These are phyloP conservation scores for Potentilla sterilis DNA, from an alignment of 306 rosid genomes.

Conservation along the genomic window DNA sequence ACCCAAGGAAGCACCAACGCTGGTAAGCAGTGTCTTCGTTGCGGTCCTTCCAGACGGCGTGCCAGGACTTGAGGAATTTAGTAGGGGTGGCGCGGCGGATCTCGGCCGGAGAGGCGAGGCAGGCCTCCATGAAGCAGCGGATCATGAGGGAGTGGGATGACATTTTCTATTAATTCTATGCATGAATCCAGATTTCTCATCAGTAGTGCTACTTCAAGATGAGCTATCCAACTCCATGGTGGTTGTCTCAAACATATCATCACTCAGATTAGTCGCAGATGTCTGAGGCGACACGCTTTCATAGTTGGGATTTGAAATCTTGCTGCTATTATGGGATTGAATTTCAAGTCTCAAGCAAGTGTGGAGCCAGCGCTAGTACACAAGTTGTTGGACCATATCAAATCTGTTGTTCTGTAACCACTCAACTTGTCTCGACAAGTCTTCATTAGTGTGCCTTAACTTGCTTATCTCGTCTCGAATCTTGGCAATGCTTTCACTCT, in stretches of 20 bases:
- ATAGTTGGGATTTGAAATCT: slow-evolving; percentile 16
- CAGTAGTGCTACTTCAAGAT: slow-evolving; percentile 20
- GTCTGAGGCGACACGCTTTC: slow-evolving; percentile 33
- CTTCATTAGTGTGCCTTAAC: slow-evolving; percentile 32
- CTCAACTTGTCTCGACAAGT: slow-evolving; percentile 35
- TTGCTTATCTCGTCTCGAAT: slow-evolving; percentile 29
- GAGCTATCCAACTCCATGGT: slow-evolving; percentile 32
- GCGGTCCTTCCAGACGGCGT: too few species aligned
- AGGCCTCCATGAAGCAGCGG: too few species aligned
- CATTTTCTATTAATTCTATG: slow-evolving; percentile 22
- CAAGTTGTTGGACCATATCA: slow-evolving; percentile 45
- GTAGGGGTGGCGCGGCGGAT: too few species aligned
- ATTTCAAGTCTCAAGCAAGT: slow-evolving; percentile 40
- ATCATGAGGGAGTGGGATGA: too few species aligned
- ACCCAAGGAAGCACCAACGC: too few species aligned
- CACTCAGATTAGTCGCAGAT: slow-evolving; percentile 31
- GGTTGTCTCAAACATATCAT: slow-evolving; percentile 25
- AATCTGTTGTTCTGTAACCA: slow-evolving; percentile 36
- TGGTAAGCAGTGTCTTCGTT: too few species aligned
- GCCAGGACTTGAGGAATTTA: too few species aligned
- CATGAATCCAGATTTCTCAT: slow-evolving; percentile 16
- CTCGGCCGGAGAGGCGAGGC: too few species aligned
- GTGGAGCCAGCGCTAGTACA: slow-evolving; percentile 46
- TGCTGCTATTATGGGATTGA: slow-evolving; percentile 16
- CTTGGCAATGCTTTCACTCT: slow-evolving; percentile 23